phyloP scores from a whole-genome alignment of 148 eudicot genomes.

The Simmondsia chinensis region DNA sequence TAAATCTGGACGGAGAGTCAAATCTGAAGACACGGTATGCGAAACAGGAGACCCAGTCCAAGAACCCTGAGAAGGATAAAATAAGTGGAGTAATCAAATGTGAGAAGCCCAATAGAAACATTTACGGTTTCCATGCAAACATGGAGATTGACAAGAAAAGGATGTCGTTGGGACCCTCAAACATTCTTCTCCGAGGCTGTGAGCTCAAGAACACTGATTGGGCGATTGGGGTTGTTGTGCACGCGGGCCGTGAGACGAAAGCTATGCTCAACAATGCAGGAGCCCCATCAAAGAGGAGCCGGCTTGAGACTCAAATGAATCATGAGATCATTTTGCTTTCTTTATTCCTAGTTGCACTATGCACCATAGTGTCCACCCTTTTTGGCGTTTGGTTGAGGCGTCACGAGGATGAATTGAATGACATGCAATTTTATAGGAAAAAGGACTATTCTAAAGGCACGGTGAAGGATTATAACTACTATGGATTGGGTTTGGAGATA shows the following conservation, averaged over 20 bases:
- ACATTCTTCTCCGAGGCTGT: slow-evolving; percentile 90
- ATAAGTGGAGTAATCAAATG: slow-evolving; percentile 80
- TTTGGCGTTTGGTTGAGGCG: slow-evolving; percentile 72
- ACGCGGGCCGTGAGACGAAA: slow-evolving; percentile 91
- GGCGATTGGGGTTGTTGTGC: slow-evolving; percentile 87
- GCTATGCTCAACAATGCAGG: slow-evolving; percentile 98
- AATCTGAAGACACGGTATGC: slow-evolving; percentile 96
- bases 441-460: slow-evolving; percentile 41
- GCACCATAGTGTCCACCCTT: slow-evolving; percentile 62
- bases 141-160: slow-evolving; percentile 92
- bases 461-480: slow-evolving; percentile 50
- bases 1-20: slow-evolving; percentile 94
- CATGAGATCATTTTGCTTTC: slow-evolving; percentile 77
- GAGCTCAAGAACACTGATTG: slow-evolving; percentile 89
- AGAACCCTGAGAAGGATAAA: slow-evolving; percentile 45
- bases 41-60: slow-evolving; percentile 81
- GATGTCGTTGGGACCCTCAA: slow-evolving; percentile 89
- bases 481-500: slow-evolving; percentile 81
- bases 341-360: slow-evolving; percentile 58
- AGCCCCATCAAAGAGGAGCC: slow-evolving; percentile 94
- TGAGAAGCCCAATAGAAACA: slow-evolving; percentile 92
- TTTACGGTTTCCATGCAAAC: slow-evolving; percentile 83
- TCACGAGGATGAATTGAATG: slow-evolving; percentile 58
- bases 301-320: slow-evolving; percentile 91
- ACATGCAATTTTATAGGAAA: slow-evolving; percentile 66